A percentile compares a stretch with the other conserved stretches of the same genome.
Conservation (phyloP, 108 stramenopile genomes). For the Fistulifera pelliculosa region DNA sequence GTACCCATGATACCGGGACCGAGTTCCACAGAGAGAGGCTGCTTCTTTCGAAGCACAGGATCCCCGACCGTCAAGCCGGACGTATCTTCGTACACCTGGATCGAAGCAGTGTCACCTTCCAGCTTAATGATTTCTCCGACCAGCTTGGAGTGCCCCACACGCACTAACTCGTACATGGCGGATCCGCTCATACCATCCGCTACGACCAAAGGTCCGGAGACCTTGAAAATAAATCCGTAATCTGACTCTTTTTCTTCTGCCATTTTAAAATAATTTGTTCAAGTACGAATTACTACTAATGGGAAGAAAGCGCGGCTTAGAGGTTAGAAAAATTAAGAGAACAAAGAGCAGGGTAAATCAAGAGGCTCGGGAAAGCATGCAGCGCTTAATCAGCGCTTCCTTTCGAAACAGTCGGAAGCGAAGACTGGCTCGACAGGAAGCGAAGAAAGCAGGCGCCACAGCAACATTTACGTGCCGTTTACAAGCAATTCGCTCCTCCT, state of each 20-base stretch:
- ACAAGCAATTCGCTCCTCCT: too few species aligned
- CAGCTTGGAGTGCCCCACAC: conserved; percentile 97
- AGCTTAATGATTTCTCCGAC: conserved; percentile 99
- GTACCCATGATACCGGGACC: conserved; percentile 99
- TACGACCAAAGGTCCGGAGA: conserved; percentile 96
- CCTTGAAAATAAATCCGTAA: conserved; percentile 97
- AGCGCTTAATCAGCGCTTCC: too few species aligned
- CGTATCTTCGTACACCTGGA: conserved; percentile 99
- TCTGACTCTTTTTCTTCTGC: conserved; percentile 80
- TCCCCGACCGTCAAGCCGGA: conserved; percentile 97
- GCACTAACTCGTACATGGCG: conserved; percentile 99
- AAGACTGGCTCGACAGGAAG: too few species aligned
- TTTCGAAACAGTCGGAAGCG: too few species aligned
- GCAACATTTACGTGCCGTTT: too few species aligned
- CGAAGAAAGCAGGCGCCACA: too few species aligned
- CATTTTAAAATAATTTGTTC: too few species aligned
- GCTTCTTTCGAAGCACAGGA: conserved; percentile 90
- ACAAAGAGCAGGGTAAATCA: too few species aligned
- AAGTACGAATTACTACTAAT: too few species aligned
- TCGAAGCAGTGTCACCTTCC: conserved; percentile 97
- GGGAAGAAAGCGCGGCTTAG: too few species aligned
- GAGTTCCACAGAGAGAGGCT: conserved; percentile 94
- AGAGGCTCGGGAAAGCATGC: too few species aligned
- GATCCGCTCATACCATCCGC: conserved; percentile 98
- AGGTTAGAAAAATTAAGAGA: too few species aligned